Conservation (phyloP, 2,329 filamentous ascomycete genomes). For the Talaromyces atroroseus region DNA sequence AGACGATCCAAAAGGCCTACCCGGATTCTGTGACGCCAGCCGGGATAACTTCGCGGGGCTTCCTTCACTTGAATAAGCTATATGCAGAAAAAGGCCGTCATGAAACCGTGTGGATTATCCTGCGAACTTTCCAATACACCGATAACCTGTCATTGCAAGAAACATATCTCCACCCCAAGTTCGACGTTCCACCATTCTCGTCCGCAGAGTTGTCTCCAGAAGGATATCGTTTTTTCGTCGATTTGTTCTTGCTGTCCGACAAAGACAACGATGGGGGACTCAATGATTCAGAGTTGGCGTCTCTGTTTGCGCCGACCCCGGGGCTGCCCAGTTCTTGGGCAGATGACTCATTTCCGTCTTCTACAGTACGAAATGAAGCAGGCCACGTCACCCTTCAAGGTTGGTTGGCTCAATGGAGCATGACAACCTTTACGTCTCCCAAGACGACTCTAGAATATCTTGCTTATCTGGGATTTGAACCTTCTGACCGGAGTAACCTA, state of each 20-base stretch:
- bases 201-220: constrained; percentile 91
- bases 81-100: constrained; percentile 97
- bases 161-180: constrained; percentile 83
- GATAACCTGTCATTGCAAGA: constrained; percentile 91
- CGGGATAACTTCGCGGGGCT: constrained; percentile 77
- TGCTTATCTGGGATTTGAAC: constrained; percentile 91
- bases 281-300: constrained; percentile 76
- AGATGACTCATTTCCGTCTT: constrained; percentile 84
- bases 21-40: constrained; percentile 58
- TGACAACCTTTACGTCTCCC: constrained; percentile 96
- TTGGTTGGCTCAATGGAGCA: constrained; percentile 98
- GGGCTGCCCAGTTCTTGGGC: constrained; percentile 82
- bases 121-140: constrained; percentile 92
- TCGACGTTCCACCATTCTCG: constrained; percentile 86
- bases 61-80: constrained; percentile 86
- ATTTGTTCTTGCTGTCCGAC: constrained; percentile 89
- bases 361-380: constrained; percentile 89
- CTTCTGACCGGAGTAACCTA: constrained; percentile 63
- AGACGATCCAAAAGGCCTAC: constrained; percentile 67
- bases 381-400: constrained; percentile 94
- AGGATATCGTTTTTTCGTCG: constrained; percentile 96
- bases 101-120: constrained; percentile 96
- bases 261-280: constrained; percentile 96
- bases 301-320: constrained; percentile 87
- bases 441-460: constrained; percentile 94